Evolutionary conservation across 2,329 filamentous ascomycete species (phyloP), one percentile per base, ranked within the genome.

Genomic region (Apiospora marii): DNA sequence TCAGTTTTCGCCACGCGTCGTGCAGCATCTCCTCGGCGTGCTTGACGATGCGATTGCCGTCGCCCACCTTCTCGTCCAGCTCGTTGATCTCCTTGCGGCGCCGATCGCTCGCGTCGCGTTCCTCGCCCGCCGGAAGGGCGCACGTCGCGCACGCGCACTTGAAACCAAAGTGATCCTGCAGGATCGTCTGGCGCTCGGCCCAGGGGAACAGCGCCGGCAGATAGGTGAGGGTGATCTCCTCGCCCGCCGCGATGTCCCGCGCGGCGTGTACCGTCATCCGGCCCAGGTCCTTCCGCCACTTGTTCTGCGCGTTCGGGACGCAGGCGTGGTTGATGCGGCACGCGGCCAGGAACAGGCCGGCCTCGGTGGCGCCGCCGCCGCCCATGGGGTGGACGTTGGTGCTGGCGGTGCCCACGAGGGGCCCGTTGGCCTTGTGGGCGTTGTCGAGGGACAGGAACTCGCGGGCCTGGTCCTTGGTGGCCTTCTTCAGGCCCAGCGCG

Each of bases 261-360:
- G 73, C 75, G 6, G 77, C 74, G 68, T 78, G 76, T 13, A 78
- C 69, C 58, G 76, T 78, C 70, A 78, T 77, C 61, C 48, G 71
- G 14, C 73, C 70, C 37, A 72, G 30, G 37, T 43, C 71, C 1
- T 72, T 44, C 67, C 76, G 69, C 61, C 75, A 78, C 72, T 78
- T 79, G 49, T 75, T 77, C 70, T 79, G 77, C 27, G 77, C 73
- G 61, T 78, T 78, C 24, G 77, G 77, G 14, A 78, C 67, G 64
- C 77, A 79, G 4, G 74, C 74, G 71, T 78, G 77, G 67, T 79
- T 79, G 34, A 79, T 73, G 30, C 77, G 72, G 5, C 76, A 75
- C 16, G 76, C 77, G 14, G 61, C 53, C 3, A 72, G 73, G 67
- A 79, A 79, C 12, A 79, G 43, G 37, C 69, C 69, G 24, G 77